Evolutionary conservation across 2,329 filamentous ascomycete genomes (phyloP).

Genomic region (Pyrenochaeta sp.): DNA sequence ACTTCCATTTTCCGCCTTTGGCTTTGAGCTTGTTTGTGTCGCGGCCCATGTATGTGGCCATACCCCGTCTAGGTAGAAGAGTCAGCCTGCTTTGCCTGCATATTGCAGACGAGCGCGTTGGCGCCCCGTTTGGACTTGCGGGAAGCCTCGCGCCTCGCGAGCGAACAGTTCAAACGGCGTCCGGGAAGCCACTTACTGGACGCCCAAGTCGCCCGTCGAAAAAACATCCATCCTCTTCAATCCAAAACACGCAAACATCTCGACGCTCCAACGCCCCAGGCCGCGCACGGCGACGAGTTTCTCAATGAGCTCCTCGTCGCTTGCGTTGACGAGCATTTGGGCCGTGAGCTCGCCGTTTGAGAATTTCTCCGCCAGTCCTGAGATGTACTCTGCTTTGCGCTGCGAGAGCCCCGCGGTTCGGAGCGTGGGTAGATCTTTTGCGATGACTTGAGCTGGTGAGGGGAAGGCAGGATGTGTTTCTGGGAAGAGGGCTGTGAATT

Average conservation of each 20-base stretch:
- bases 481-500: slow-evolving; percentile 63
- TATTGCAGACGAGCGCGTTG: not conserved
- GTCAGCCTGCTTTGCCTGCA: not conserved
- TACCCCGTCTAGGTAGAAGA: slow-evolving; percentile 68
- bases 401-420: slow-evolving; percentile 89
- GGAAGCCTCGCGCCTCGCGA: not conserved
- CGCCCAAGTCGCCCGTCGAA: slow-evolving; percentile 87
- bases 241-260: slow-evolving; percentile 92
- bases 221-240: slow-evolving; percentile 95
- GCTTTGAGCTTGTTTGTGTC: slow-evolving; percentile 85
- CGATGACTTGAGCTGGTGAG: slow-evolving; percentile 74
- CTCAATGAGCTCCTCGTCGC: slow-evolving; percentile 85
- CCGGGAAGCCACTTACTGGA: slow-evolving; percentile 67
- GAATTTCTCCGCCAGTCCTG: slow-evolving; percentile 85
- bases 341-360: slow-evolving; percentile 75
- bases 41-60: slow-evolving; percentile 84
- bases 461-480: slow-evolving; percentile 66
- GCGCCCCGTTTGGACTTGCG: not conserved
- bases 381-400: slow-evolving; percentile 94
- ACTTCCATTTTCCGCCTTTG: slow-evolving; percentile 87
- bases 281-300: slow-evolving; percentile 86
- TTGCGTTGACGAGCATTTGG: slow-evolving; percentile 75
- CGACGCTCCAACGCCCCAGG: slow-evolving; percentile 87
- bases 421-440: slow-evolving; percentile 67
- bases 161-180: not conserved